phyloP scores from a whole-genome alignment of 179 eudicot species.

The Carnegiea gigantea region DNA sequence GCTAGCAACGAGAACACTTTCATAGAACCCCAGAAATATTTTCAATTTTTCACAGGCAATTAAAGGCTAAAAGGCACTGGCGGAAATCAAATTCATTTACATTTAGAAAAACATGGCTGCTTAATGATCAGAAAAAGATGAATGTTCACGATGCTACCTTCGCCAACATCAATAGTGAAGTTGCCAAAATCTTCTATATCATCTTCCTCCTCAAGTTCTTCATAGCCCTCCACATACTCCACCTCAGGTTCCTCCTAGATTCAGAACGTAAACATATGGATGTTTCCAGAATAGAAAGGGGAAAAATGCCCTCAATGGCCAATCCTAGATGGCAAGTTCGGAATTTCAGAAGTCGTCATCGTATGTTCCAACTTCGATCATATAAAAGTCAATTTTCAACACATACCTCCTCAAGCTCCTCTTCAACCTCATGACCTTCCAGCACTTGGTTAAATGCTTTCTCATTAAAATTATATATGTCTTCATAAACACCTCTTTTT shows the following conservation, averaged over 20 bases:
- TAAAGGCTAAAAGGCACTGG: background rate
- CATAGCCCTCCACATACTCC: slow-evolving; percentile 68
- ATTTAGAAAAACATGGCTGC: background rate
- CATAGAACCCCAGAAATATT: background rate
- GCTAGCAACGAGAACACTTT: background rate
- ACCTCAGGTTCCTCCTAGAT: slow-evolving; percentile 45
- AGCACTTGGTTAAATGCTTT: slow-evolving; percentile 45
- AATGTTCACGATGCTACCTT: background rate
- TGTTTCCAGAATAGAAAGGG: background rate
- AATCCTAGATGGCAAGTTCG: background rate
- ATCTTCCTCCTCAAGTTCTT: slow-evolving; percentile 61
- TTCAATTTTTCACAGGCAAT: background rate
- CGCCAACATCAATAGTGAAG: slow-evolving; percentile 32
- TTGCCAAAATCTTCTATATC: slow-evolving; percentile 65
- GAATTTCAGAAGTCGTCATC: no score
- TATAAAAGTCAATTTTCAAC: background rate
- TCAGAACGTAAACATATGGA: slow-evolving; percentile 2
- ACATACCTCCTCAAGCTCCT: slow-evolving; percentile 58
- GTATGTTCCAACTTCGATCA: background rate
- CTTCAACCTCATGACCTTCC: slow-evolving; percentile 28
- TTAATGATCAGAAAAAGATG: background rate
- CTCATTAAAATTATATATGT: slow-evolving; percentile 54
- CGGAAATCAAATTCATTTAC: background rate
- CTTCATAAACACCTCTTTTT: slow-evolving; percentile 61
- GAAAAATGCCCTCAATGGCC: background rate